phyloP scores from a whole-genome alignment of 108 stramenopile species.

The Craspedostauros australis region DNA sequence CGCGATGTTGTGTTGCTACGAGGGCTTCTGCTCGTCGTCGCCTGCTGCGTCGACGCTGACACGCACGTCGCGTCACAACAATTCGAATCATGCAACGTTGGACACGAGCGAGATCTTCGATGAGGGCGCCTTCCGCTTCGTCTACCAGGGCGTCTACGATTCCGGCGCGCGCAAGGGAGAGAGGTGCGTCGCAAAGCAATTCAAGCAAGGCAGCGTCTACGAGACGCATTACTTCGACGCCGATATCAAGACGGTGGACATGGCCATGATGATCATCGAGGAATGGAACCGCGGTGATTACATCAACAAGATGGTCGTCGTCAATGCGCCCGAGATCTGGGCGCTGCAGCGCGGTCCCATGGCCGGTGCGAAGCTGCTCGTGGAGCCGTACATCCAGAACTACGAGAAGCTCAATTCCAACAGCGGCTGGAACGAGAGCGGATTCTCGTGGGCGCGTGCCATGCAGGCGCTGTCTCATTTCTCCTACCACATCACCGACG shows the following conservation, averaged over 20 bases:
- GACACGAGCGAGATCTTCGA: no score
- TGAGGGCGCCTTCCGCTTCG: conserved; percentile 30
- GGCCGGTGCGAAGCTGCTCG: no score
- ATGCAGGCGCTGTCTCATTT: conserved; percentile 78
- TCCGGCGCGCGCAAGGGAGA: conserved; percentile 20
- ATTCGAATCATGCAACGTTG: no score
- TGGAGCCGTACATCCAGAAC: conserved; percentile 63
- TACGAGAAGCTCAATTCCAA: conserved; percentile 65
- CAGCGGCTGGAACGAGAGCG: conserved; percentile 52
- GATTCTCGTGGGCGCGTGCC: conserved; percentile 15
- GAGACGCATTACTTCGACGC: conserved; percentile 10
- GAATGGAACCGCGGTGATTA: conserved; percentile 11
- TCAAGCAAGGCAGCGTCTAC: conserved; percentile 32
- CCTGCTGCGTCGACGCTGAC: no score
- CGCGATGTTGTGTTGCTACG: no score
- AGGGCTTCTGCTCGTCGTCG: no score
- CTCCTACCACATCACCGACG: conserved; percentile 55
- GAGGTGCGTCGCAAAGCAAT: conserved; percentile 38
- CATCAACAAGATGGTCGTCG: conserved; percentile 15
- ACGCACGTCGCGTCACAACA: no score
- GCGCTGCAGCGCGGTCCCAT: no score
- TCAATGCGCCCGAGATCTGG: no score
- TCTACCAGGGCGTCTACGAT: conserved; percentile 28
- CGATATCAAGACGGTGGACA: conserved; percentile 17
- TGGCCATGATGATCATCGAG: conserved; percentile 6